phyloP scores from a whole-genome alignment of 805 yeast genomes.

The Ogataea nakhonphanomensis region DNA sequence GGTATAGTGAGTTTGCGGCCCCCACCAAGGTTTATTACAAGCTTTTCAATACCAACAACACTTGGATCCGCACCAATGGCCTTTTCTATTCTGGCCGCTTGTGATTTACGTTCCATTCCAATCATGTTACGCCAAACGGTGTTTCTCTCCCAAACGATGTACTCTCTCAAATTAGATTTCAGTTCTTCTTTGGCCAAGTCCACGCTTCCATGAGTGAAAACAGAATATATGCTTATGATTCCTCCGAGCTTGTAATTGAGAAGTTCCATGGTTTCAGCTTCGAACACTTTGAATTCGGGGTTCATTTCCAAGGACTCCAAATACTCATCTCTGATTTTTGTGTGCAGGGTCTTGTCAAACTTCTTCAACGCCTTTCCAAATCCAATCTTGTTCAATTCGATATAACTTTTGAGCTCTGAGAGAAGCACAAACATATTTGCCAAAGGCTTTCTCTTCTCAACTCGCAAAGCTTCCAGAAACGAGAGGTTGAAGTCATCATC shows the following conservation, averaged over 20 bases:
- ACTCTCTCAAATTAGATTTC: slow-evolving; percentile 69
- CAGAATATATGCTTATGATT: slow-evolving; percentile 36
- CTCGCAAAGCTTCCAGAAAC: slow-evolving; percentile 47
- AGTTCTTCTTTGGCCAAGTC: slow-evolving; percentile 44
- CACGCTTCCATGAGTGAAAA: slow-evolving; percentile 36
- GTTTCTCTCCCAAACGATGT: slow-evolving; percentile 95
- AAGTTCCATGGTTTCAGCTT: slow-evolving; percentile 40
- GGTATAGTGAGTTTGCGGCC: slow-evolving; percentile 32
- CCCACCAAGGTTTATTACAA: slow-evolving; percentile 29
- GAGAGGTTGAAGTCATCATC: slow-evolving; percentile 37
- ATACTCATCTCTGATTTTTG: slow-evolving; percentile 57
- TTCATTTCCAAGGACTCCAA: slow-evolving; percentile 40
- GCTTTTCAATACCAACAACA: slow-evolving; percentile 17
- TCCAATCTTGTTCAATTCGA: slow-evolving; percentile 84
- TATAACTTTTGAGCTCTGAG: slow-evolving; percentile 78
- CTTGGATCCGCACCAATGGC: slow-evolving; percentile 26
- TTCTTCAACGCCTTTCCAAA: slow-evolving; percentile 87
- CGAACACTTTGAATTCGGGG: slow-evolving; percentile 54
- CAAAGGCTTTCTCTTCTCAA: slow-evolving; percentile 65
- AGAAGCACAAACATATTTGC: slow-evolving; percentile 66
- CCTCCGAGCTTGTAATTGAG: slow-evolving; percentile 54
- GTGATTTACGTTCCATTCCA: slow-evolving; percentile 81
- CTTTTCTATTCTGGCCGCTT: slow-evolving; percentile 54
- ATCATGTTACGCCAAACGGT: slow-evolving; percentile 98
- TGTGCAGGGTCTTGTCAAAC: slow-evolving; percentile 78